These are phyloP conservation scores for Bretziella fagacearum DNA, from an alignment of 2,329 filamentous ascomycete genomes.

Conservation along the genomic window DNA sequence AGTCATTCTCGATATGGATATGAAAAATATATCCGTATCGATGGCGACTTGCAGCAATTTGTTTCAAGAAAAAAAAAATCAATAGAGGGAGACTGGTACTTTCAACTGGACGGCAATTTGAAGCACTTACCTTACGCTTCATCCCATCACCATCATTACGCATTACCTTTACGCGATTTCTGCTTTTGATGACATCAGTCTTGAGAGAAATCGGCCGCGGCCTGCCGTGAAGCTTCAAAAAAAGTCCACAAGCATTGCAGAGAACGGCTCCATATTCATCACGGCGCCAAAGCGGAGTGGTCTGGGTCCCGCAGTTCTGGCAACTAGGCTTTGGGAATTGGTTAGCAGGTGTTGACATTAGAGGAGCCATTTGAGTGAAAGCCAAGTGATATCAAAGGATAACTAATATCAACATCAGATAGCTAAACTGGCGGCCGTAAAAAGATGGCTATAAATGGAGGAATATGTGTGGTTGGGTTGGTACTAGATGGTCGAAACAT, in stretches of 20 bases:
- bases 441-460: no score
- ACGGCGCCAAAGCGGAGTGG: conserved; percentile 90
- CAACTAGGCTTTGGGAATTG: conserved; percentile 51
- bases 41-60: not conserved
- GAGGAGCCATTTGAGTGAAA: not conserved
- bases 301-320: conserved; percentile 90
- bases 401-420: no score
- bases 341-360: not conserved
- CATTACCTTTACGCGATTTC: conserved; percentile 87
- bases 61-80: no score
- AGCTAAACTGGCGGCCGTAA: no score
- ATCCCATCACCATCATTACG: conserved; percentile 44
- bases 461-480: no score
- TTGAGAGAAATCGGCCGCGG: conserved; percentile 90
- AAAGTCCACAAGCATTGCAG: conserved; percentile 95
- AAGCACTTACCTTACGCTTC: conserved; percentile 62
- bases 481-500: no score
- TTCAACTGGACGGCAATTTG: no score
- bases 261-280: conserved; percentile 91
- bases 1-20: not conserved
- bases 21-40: no score
- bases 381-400: no score
- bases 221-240: conserved; percentile 89
- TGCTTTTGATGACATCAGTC: conserved; percentile 98
- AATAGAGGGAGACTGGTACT: no score